Conservation (phyloP, 108 stramenopile species). For the Cyclotella atomus region DNA sequence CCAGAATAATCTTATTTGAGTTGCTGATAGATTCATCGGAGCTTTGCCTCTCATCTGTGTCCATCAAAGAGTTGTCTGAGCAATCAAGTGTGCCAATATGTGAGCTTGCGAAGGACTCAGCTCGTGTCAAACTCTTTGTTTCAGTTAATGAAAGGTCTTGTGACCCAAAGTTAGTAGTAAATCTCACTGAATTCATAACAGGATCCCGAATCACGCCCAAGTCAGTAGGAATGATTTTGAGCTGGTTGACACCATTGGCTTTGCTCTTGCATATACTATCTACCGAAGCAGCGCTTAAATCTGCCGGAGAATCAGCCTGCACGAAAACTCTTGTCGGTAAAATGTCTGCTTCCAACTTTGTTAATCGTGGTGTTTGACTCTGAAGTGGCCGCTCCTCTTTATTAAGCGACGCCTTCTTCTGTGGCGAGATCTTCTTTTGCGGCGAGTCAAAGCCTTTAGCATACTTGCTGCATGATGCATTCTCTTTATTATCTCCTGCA, state of each 20-base stretch:
- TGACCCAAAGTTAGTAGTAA: neutral
- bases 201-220: neutral
- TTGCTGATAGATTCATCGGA: too few species aligned
- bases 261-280: neutral
- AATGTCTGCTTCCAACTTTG: too few species aligned
- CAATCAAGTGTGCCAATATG: neutral
- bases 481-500: too few species aligned
- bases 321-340: neutral
- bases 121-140: neutral
- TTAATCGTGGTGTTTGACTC: neutral
- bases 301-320: neutral
- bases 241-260: neutral
- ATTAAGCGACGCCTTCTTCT: too few species aligned
- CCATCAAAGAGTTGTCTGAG: neutral
- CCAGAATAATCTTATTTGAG: neutral
- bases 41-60: neutral
- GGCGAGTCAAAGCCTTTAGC: too few species aligned
- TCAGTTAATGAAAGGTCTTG: neutral
- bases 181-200: neutral
- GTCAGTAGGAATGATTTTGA: constrained; percentile 4
- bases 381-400: too few species aligned
- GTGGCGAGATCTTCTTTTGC: too few species aligned
- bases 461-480: too few species aligned
- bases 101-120: neutral
- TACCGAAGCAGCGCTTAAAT: neutral